Conservation (phyloP, 2,329 filamentous ascomycete genomes). For the Nectriaceae sp. region DNA sequence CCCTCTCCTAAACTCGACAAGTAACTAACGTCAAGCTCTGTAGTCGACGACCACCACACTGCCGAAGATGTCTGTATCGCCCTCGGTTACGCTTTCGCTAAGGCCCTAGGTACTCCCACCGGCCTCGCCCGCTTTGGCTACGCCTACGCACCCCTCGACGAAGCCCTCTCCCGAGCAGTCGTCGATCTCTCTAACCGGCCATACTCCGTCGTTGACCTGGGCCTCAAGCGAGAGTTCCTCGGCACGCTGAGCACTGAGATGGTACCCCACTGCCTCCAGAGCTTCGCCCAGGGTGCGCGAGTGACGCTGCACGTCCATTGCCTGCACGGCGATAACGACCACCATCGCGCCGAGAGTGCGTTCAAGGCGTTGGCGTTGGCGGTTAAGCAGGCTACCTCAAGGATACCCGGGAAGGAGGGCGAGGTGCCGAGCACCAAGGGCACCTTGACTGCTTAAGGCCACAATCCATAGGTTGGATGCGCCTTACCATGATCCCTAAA, state of each 20-base stretch:
- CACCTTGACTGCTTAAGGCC: slow-evolving; percentile 67
- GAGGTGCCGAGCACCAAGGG: slow-evolving; percentile 97
- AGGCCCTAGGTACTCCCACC: slow-evolving; percentile 73
- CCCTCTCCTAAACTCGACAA: background rate
- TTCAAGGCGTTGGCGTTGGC: slow-evolving; percentile 96
- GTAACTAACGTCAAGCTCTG: slow-evolving; percentile 4
- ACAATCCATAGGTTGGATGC: too few relatives aligned
- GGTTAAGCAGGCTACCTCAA: slow-evolving; percentile 72
- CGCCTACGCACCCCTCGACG: slow-evolving; percentile 92
- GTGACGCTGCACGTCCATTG: slow-evolving; percentile 96
- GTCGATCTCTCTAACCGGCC: slow-evolving; percentile 94
- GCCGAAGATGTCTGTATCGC: slow-evolving; percentile 94
- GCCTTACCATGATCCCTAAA: too few relatives aligned
- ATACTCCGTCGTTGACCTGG: slow-evolving; percentile 80
- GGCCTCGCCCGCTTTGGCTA: slow-evolving; percentile 89
- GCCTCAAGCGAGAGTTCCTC: slow-evolving; percentile 87
- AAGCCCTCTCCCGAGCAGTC: slow-evolving; percentile 89
- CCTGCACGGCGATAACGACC: slow-evolving; percentile 87
- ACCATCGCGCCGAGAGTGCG: slow-evolving; percentile 93
- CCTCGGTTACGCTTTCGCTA: slow-evolving; percentile 81
- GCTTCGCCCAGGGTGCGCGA: slow-evolving; percentile 86
- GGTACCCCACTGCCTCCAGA: slow-evolving; percentile 93
- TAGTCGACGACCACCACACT: slow-evolving; percentile 98
- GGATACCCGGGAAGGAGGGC: slow-evolving; percentile 78
- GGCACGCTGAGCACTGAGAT: slow-evolving; percentile 94